Evolutionary conservation across 345 rosid genomes (phyloP), one percentile per base, ranked within the genome.

Genomic region (Rubroshorea leprosula): DNA sequence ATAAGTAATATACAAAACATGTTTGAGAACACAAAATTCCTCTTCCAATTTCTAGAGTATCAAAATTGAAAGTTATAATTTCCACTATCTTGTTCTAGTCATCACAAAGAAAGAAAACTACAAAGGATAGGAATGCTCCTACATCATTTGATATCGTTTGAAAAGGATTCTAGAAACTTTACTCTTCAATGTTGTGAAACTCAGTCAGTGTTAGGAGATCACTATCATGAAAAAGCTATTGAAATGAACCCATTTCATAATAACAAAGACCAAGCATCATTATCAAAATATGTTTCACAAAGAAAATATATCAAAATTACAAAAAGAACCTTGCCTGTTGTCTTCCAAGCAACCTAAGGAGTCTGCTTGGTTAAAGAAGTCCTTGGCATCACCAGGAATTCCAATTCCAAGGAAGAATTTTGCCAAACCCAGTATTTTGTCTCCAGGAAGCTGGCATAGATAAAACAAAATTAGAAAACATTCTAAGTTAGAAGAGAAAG

Each of bases 371-470:
- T 74, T 76, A 76, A 82, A 87, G 55, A 94, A 73, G 67, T 90
- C 96, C 64, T 84, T 84, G 58, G 83, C 79, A 76, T 84, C 97
- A 54, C 97, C 90, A 61, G 95, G 92, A 81, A 80, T 68, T 68
- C 92, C 97, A 70, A 90, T 68, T 53, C 89, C 83, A 52, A 94
- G 96, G 65, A 94, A 73, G 74, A 83, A 90, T 68, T 81, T 90
- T 23, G 96, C 97, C 77, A 94, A 62, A 60, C 97, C 96, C 72
- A 87, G 73, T 56, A 90, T 70, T 66, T 74, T 81, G 68, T 84
- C 90, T 39, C 82, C 82, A 25, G 92, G 87, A 62, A 94, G 80
- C 99, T 94, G 84, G 76, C 80, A 70, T 35, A 41, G 66, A 74
- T 74, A 61, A 22, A 57, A n/a, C 68, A 65, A 51, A 1, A 44